Base-by-base conservation (phyloP, 805 yeast species). In the Kuraishia hungarica region DNA sequence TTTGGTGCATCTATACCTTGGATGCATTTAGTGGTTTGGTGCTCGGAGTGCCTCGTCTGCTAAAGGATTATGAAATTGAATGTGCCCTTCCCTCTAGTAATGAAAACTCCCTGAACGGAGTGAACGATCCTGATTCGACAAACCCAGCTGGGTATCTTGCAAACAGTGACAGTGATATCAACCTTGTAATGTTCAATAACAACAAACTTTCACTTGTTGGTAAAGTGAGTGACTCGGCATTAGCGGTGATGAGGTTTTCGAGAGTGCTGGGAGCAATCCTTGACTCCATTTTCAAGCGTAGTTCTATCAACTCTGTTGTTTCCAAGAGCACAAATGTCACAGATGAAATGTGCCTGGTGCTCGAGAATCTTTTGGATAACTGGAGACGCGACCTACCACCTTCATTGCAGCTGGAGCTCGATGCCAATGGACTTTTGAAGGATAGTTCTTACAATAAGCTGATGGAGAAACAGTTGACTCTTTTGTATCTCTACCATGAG, bases 1-100 rank as follows among this genome's bases (percentile, higher is more conserved):
- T 91, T 62, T 91, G 97, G 97, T 83, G 89, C 59, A 80, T 85
- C 50, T 90, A 88, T 67, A 77, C 84, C 28, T 73, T 91, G 59
- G 97, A 91, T 66, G 77, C 83, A 2, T 88, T 88, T 64, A 75
- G 89, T 24, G 82, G 93, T 2, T 77, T 88, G 57, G 84, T 84
- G 56, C 70, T 90, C 51, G 97, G 97, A 51, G 88, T 89, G 46
- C 97, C 97, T 3, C 73, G 96, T 59, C 70, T 89, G 51, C 69
- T 90, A 26, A 86, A 86, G 62, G 96, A 89, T 64, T 82, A 81
- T 62, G 96, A 89, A 66, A 82, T 90, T 53, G 96, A 89, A 66
- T 89, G 96, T 73, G 92, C 93, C 0, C 70, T 87, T 62, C 97
- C 97, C 1, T 82, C 86, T 53, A 71, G 80, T 35, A 76, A 73